Evolutionary conservation across 441 rosid genomes (phyloP), one percentile per base, ranked within the genome.

Genomic region (Mallotus japonicus): DNA sequence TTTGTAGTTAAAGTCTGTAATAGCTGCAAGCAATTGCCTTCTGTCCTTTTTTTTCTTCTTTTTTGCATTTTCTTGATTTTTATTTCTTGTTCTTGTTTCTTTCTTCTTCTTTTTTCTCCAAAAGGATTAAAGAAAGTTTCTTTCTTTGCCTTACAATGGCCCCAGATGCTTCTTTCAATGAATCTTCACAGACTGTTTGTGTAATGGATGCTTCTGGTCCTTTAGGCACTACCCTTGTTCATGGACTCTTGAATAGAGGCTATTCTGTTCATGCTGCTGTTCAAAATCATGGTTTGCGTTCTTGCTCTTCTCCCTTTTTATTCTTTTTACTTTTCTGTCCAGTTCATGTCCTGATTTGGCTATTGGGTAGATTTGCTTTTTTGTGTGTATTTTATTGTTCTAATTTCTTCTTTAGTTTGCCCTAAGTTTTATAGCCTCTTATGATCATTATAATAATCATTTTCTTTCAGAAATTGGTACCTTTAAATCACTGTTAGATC

Each of bases 201-300:
- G 92, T 88, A 61, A 86, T 86, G 92, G 90, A 86, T 49, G 89
- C 92, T 65, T 87, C 90, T 4, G 83, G 89, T 72, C 66, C 40
- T 59, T 83, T 88, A 14, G 92, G 92, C 70, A 84, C 80, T 44
- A 15, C 79, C 76, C 80, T 88, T 16, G 86, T 87, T 12, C 72
- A 77, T 17, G 79, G 79, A 19, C 84, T 88, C 69, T 77, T 86
- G 72, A 76, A 51, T 1, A 79, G 84, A 66, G 90, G 90, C 61
- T 87, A 85, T 78, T 79, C 79, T 53, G 90, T 88, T 50, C 92
- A 88, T 72, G 90, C 90, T 42, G 86, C 88, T 10, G 70, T 83
- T 40, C 90, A 88, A 47, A 75, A 61, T 70, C 82, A 80, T 64
- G 89, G 88, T 84, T 53, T 40, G 53, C 8, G 3, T 57, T 37